Conservation (phyloP, 2,329 filamentous ascomycete genomes). For the Fusarium nelsonii region DNA sequence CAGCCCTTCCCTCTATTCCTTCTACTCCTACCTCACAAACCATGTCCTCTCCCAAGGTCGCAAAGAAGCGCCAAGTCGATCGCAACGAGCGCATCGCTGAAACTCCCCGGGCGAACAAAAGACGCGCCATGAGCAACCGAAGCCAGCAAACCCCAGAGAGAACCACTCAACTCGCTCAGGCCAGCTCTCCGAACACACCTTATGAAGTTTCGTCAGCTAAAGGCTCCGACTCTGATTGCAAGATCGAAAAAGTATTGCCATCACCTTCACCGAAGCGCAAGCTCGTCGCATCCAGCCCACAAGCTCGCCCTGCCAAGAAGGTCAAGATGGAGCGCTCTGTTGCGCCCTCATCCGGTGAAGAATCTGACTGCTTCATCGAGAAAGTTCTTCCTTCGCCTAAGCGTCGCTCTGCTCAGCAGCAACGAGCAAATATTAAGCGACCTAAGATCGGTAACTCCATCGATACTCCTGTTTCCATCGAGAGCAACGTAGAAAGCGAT, state of each 20-base stretch:
- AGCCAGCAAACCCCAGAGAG: slow-evolving; percentile 8
- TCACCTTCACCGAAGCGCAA: slow-evolving; percentile 32
- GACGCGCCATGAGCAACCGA: not conserved
- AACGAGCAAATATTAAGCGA: slow-evolving; percentile 27
- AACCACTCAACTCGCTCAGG: slow-evolving; percentile 6
- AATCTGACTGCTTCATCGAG: slow-evolving; percentile 39
- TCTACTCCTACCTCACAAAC: not conserved
- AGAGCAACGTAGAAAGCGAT: slow-evolving; percentile 3
- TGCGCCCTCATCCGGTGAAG: slow-evolving; percentile 1
- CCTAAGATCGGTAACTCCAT: slow-evolving; percentile 12
- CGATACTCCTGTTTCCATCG: not conserved
- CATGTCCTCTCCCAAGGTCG: slow-evolving; percentile 13
- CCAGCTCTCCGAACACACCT: slow-evolving; percentile 31
- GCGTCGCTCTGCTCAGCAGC: slow-evolving; percentile 4
- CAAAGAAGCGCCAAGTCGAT: not conserved
- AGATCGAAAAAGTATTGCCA: slow-evolving; percentile 22
- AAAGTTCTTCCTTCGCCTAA: slow-evolving; percentile 30
- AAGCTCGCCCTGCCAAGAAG: slow-evolving; percentile 22
- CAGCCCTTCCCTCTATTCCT: not conserved
- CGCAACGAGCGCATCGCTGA: slow-evolving; percentile 14
- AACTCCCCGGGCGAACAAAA: slow-evolving; percentile 13
- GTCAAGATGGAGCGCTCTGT: not conserved
- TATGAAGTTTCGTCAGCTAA: slow-evolving; percentile 41
- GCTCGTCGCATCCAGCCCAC: slow-evolving; percentile 1
- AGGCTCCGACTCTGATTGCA: slow-evolving; percentile 33